Percentiles rank a stretch among this genome's conserved stretches.
Conservation (phyloP, 164 flowering plant species). For the Litsea cubeba region DNA sequence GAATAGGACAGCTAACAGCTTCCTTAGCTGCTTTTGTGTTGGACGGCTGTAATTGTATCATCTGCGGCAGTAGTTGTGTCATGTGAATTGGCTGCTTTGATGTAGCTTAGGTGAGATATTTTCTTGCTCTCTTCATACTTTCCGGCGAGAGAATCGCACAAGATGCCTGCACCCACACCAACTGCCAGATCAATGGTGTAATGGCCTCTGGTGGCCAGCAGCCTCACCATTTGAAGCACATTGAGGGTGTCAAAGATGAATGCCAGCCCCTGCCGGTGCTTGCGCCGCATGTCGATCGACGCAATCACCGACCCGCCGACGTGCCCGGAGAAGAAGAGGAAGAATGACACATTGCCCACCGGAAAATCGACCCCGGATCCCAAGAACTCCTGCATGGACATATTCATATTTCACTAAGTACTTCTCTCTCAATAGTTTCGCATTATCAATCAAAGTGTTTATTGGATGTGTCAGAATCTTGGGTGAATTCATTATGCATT, state of each 20-base stretch:
- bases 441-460: too few relatives aligned
- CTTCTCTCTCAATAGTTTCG: too few relatives aligned
- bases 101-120: slow-evolving; percentile 1
- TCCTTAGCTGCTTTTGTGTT: neutral
- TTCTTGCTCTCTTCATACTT: slow-evolving; percentile 58
- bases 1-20: neutral
- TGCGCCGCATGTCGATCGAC: slow-evolving; percentile 76
- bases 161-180: slow-evolving; percentile 80
- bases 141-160: slow-evolving; percentile 78
- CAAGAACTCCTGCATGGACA: slow-evolving; percentile 58
- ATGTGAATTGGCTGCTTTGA: neutral
- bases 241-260: slow-evolving; percentile 61
- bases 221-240: slow-evolving; percentile 57
- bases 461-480: too few relatives aligned
- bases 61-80: neutral
- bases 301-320: slow-evolving; percentile 91
- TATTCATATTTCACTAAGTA: too few relatives aligned
- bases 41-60: slow-evolving; percentile 1
- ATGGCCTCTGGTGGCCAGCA: slow-evolving; percentile 82
- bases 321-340: slow-evolving; percentile 88
- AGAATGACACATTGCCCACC: slow-evolving; percentile 92
- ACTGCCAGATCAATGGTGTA: slow-evolving; percentile 87
- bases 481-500: too few relatives aligned
- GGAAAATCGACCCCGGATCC: slow-evolving; percentile 95
- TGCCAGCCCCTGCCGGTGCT: slow-evolving; percentile 67